These are phyloP conservation scores for Cryptococcus sp. DNA, from an alignment of 1,284 basidiomycete species.

Conservation along the genomic window DNA sequence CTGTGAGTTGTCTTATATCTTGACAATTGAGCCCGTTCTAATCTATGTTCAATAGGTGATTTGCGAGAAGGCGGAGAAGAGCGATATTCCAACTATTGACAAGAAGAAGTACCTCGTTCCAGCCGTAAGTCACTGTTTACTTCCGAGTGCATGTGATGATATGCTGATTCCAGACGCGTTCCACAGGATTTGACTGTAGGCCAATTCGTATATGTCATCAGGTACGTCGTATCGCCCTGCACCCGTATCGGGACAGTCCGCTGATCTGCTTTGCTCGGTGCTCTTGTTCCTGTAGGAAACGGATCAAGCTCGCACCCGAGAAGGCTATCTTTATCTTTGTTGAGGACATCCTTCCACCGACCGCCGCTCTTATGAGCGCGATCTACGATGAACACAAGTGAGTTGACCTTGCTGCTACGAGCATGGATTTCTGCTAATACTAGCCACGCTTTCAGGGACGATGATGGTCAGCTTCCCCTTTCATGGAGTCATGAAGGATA, in stretches of 20 bases:
- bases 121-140: constrained; percentile 64
- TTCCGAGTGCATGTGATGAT: too few species aligned
- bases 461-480: constrained; percentile 61
- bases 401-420: constrained; percentile 43
- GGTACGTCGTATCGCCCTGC: constrained; percentile 23
- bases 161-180: constrained; percentile 9
- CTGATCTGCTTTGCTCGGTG: background rate
- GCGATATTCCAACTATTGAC: constrained; percentile 98
- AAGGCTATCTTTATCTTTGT: constrained; percentile 99
- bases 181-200: constrained; percentile 91
- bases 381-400: constrained; percentile 99
- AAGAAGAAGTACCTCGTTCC: constrained; percentile 99
- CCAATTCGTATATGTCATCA: constrained; percentile 99
- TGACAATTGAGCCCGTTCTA: background rate
- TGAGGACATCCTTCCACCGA: constrained; percentile 96
- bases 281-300: constrained; percentile 63
- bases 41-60: constrained; percentile 69
- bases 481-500: background rate
- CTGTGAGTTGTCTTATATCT: constrained; percentile 62
- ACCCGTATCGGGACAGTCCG: background rate
- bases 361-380: constrained; percentile 96
- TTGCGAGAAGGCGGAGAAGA: constrained; percentile 99
- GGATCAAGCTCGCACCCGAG: constrained; percentile 99
- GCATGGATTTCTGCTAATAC: constrained; percentile 9
- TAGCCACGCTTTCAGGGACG: constrained; percentile 64